Conservation (phyloP, 2,329 filamentous ascomycete genomes). For the Colletotrichum tofieldiae region DNA sequence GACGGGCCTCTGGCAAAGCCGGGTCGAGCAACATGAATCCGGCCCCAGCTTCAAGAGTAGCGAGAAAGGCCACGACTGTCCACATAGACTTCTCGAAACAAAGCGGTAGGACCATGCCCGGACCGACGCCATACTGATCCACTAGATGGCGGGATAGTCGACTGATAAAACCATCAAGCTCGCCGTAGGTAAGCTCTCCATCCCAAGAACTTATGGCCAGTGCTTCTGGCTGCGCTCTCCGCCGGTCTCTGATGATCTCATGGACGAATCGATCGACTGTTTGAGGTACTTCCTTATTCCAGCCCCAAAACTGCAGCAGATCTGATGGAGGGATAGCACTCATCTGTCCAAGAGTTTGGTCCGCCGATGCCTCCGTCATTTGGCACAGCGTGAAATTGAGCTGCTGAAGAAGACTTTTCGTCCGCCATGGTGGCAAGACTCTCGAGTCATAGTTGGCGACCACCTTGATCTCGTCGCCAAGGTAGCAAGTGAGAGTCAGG, state of each 20-base stretch:
- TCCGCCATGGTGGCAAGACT: background rate
- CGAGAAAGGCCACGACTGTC: conserved; percentile 24
- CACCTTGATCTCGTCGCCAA: background rate
- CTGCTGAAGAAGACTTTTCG: background rate
- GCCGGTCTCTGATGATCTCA: background rate
- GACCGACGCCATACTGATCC: background rate
- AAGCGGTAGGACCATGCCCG: conserved; percentile 44
- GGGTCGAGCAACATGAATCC: conserved; percentile 18
- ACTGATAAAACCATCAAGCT: conserved; percentile 44
- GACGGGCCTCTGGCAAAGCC: background rate
- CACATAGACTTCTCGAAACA: conserved; percentile 26
- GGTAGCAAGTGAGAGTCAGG: background rate
- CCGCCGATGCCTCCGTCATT: background rate
- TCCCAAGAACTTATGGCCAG: conserved; percentile 50
- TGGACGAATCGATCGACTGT: conserved; percentile 5
- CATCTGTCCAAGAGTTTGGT: background rate
- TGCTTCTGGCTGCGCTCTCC: background rate
- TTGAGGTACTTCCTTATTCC: background rate
- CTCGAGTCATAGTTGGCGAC: conserved; percentile 25
- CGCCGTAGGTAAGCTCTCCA: conserved; percentile 49
- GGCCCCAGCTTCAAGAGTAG: conserved; percentile 26
- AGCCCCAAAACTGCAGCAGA: background rate
- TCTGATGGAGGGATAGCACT: background rate
- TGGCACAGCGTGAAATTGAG: background rate
- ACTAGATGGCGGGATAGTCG: conserved; percentile 25